A percentile compares a stretch with the other conserved stretches of the same genome.
phyloP scores from a whole-genome alignment of 225 moss, liverwort and hornwort genomes.

The Ulota crispa region DNA sequence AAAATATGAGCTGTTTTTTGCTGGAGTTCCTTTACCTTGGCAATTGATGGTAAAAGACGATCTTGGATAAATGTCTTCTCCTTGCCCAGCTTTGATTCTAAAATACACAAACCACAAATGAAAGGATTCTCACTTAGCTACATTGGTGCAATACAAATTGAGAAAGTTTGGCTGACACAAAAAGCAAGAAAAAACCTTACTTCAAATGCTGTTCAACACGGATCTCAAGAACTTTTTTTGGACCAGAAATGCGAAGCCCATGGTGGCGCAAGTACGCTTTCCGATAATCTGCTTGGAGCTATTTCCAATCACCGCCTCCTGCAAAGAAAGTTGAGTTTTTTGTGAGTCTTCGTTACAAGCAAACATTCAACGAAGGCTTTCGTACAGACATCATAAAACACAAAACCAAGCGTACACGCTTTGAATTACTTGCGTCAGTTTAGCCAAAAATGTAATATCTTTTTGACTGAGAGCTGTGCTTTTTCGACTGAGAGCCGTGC shows the following conservation, averaged over 20 bases:
- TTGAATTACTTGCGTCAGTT: conserved; percentile 31
- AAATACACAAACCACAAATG: neutral
- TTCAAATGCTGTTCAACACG: conserved; percentile 62
- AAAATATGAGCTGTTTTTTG: neutral
- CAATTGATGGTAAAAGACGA: conserved; percentile 45
- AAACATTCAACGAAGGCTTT: neutral
- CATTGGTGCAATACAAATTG: neutral
- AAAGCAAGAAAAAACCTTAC: conserved; percentile 25
- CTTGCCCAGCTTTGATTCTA: conserved; percentile 50
- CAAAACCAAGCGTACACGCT: conserved; percentile 19
- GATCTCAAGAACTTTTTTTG: conserved; percentile 52
- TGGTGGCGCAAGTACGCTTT: too few species aligned
- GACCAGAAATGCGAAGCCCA: too few species aligned
- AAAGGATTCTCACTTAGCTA: neutral
- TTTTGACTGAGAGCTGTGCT: too few species aligned
- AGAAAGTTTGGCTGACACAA: neutral
- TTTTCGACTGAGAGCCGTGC: neutral
- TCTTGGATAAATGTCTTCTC: conserved; percentile 21
- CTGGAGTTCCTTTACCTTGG: conserved; percentile 33
- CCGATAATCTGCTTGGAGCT: too few species aligned
- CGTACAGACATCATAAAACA: neutral
- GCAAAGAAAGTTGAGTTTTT: too few species aligned
- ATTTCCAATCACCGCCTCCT: too few species aligned
- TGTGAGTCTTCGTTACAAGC: neutral
- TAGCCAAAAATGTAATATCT: neutral